Conservation (phyloP, 2,329 filamentous ascomycete species). For the Arthrobotrys sphaeroides region DNA sequence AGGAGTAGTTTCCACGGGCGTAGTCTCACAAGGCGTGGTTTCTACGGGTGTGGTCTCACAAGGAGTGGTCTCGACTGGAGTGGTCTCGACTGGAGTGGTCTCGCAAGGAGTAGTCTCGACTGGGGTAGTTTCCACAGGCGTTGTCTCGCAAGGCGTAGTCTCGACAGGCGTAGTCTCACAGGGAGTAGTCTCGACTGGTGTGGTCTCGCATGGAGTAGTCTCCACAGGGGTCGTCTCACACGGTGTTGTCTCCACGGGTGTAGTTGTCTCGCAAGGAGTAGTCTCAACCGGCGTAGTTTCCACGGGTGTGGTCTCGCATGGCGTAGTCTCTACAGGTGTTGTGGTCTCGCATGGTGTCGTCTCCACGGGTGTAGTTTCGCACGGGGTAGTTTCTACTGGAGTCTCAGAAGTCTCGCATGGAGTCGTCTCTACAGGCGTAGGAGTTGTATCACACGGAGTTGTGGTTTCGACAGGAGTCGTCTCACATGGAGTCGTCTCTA, state of each 20-base stretch:
- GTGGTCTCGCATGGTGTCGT: slow-evolving; percentile 6
- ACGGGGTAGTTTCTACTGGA: background rate
- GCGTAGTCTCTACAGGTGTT: background rate
- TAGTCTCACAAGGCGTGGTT: background rate
- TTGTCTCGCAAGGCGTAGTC: background rate
- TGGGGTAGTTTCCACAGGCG: background rate
- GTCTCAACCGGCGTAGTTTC: slow-evolving; percentile 11
- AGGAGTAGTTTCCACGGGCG: background rate
- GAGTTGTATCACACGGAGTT: background rate
- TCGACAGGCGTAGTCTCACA: background rate
- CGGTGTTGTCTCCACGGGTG: background rate
- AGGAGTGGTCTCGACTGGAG: background rate
- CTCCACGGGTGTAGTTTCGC: background rate
- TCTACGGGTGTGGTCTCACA: background rate
- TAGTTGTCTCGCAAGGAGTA: slow-evolving; percentile 7
- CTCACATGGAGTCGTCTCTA: background rate
- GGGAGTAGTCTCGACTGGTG: background rate
- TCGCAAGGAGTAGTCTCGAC: background rate
- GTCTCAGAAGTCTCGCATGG: slow-evolving; percentile 6
- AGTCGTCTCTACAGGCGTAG: background rate
- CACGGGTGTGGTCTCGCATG: background rate
- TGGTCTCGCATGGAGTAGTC: background rate
- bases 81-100: slow-evolving; percentile 2
- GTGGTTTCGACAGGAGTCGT: background rate
- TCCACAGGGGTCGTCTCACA: background rate